Evolutionary conservation across 2,329 filamentous ascomycete genomes (phyloP), one percentile per base, ranked within the genome.

Genomic region (Xenoacremonium recifei): DNA sequence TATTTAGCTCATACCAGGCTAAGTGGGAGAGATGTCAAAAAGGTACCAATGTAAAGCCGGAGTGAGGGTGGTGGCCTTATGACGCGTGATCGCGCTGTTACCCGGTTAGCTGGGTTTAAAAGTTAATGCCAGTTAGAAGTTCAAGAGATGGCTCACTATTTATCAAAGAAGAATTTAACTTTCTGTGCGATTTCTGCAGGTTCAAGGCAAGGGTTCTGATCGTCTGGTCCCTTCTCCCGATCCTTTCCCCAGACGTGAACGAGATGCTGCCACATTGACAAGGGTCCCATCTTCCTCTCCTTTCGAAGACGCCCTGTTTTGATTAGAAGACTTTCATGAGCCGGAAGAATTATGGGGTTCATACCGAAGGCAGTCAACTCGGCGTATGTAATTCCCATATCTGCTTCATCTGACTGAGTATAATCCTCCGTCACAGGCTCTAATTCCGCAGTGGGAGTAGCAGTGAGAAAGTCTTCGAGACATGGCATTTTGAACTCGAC

Each of bases 381-480:
- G 20, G 57, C 55, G 39, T 72, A 71, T 1, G 67, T 71, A 51
- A 72, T 60, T 6, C 67, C 68, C 69, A 72, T 72, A 23, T 68
- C 65, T n/a, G 49, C 57, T 48, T 71, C 69, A 30, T 71, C 68
- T 10, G 53, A 59, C 27, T 71, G 68, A 1, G 54, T 50, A 13
- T 60, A 54, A 10, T 63, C 59, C 4, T 62, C 62, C 0, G 66
- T 67, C 9, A 71, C 62, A 1, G 67, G 68, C 4, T 70, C 64
- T 1, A 75, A 64, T 47, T 80, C 77, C 6, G 77, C 77, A 0
- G 73, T 77, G 10, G 77, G 78, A 0, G 65, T 70, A 1, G 78
- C 81, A 33, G 74, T 67, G 35, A 88, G 65, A 61, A 88, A 88
- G 9, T 79, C 73, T 10, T 75, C 61, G 16, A 87, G 69, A 36